Percentiles rank a stretch among this genome's conserved stretches.
Conservation (phyloP, 106 monocot genomes). For the Dioscorea zingiberensis region DNA sequence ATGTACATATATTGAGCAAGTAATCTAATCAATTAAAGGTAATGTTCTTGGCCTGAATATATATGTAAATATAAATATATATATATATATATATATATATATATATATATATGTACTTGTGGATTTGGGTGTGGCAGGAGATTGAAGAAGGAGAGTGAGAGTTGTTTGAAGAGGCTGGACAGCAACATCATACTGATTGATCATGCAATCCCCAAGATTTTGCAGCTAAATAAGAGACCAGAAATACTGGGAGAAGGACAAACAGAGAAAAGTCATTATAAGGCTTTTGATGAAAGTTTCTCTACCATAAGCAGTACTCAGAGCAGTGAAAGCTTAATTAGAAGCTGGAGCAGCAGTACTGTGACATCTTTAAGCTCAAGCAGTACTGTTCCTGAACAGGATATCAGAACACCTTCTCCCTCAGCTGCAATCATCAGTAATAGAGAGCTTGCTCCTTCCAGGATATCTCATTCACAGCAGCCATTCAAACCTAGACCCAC, state of each 20-base stretch:
- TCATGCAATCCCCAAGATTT: not conserved
- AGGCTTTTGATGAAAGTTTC: not conserved
- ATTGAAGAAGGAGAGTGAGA: conserved; percentile 2
- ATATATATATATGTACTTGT: not conserved
- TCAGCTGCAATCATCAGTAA: too few species aligned
- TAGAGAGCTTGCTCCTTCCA: not conserved
- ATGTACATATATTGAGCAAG: not conserved
- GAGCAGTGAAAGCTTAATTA: not conserved
- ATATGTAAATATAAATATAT: too few species aligned
- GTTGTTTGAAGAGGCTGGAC: not conserved
- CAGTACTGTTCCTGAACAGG: not conserved
- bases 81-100: not conserved
- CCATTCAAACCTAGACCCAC: not conserved
- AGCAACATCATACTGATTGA: conserved; percentile 4
- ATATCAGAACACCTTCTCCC: not conserved
- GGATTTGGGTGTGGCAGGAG: not conserved
- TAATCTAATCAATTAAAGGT: too few species aligned
- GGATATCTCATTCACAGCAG: not conserved
- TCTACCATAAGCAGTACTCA: not conserved
- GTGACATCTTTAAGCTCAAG: not conserved
- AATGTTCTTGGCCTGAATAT: too few species aligned
- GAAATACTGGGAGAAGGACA: not conserved
- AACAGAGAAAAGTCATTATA: not conserved
- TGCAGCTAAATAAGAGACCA: not conserved
- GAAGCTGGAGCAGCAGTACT: not conserved